These are phyloP conservation scores for Monoraphidium neglectum DNA, from an alignment of 139 green algal species.

Conservation along the genomic window DNA sequence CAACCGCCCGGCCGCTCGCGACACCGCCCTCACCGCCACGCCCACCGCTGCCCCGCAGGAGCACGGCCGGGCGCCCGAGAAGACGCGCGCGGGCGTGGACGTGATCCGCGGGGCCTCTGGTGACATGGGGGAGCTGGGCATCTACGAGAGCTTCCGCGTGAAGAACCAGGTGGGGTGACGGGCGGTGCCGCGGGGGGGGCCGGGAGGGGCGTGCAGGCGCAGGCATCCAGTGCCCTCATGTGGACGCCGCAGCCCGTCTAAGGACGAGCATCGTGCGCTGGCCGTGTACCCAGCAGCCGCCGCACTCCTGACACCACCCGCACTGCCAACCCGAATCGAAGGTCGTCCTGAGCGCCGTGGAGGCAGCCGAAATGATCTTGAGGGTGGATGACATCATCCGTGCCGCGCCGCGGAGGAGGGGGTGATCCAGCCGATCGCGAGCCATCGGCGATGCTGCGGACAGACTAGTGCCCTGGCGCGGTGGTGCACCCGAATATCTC, in stretches of 20 bases:
- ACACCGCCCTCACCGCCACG: no score
- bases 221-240: not conserved
- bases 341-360: slow-evolving; percentile 91
- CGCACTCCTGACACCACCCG: not conserved
- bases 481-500: not conserved
- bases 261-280: not conserved
- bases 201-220: not conserved
- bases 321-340: slow-evolving; percentile 32
- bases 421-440: not conserved
- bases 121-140: slow-evolving; percentile 67
- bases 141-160: slow-evolving; percentile 86
- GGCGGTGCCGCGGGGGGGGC: not conserved
- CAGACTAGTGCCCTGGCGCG: not conserved
- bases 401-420: slow-evolving; percentile 72
- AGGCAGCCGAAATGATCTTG: slow-evolving; percentile 98
- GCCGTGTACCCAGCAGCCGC: not conserved
- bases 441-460: not conserved
- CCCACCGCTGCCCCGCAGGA: no score
- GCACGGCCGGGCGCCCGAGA: slow-evolving; percentile 54
- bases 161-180: slow-evolving; percentile 50
- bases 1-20: no score
- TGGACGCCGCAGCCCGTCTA: not conserved
- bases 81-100: slow-evolving; percentile 77
- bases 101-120: slow-evolving; percentile 67
- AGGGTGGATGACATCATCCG: slow-evolving; percentile 98